These are phyloP conservation scores for Noccaea caerulescens DNA, from an alignment of 345 rosid genomes.

Conservation along the genomic window DNA sequence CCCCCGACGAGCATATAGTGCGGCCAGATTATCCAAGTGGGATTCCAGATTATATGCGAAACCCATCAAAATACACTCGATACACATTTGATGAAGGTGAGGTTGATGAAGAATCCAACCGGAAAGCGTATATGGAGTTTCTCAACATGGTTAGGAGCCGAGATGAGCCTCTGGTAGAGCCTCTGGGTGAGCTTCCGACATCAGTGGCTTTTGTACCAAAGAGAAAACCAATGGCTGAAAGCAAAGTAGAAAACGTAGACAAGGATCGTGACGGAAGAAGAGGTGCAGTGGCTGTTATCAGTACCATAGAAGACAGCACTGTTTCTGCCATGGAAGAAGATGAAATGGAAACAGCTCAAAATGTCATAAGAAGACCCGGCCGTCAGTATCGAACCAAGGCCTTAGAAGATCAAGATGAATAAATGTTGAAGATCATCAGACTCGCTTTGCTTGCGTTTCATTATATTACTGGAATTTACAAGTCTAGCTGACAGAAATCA, in stretches of 20 bases:
- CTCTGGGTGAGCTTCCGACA: conserved; percentile 55
- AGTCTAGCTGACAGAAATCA: background rate
- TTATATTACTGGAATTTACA: background rate
- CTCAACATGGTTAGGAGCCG: conserved; percentile 49
- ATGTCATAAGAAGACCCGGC: conserved; percentile 39
- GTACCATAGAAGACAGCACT: conserved; percentile 45
- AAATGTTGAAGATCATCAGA: conserved; percentile 19
- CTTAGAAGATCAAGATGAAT: conserved; percentile 48
- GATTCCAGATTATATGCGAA: conserved; percentile 74
- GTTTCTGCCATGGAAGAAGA: conserved; percentile 75
- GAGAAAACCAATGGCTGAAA: conserved; percentile 50
- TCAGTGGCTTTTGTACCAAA: conserved; percentile 69
- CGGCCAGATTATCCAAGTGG: conserved; percentile 44
- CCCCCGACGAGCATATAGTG: conserved; percentile 20
- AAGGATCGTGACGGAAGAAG: conserved; percentile 43
- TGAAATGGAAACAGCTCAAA: conserved; percentile 47
- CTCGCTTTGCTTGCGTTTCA: background rate
- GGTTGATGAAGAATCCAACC: conserved; percentile 68
- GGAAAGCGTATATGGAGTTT: conserved; percentile 66
- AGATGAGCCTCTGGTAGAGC: conserved; percentile 43
- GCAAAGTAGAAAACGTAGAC: conserved; percentile 17
- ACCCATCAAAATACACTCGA: conserved; percentile 75
- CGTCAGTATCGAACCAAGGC: conserved; percentile 66
- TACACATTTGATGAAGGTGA: conserved; percentile 68
- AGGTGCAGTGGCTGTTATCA: conserved; percentile 54